Evolutionary conservation across 1,139 yeast genomes (phyloP), one percentile per base, ranked within the genome.

Genomic region (Lizanozyma gosingica): DNA sequence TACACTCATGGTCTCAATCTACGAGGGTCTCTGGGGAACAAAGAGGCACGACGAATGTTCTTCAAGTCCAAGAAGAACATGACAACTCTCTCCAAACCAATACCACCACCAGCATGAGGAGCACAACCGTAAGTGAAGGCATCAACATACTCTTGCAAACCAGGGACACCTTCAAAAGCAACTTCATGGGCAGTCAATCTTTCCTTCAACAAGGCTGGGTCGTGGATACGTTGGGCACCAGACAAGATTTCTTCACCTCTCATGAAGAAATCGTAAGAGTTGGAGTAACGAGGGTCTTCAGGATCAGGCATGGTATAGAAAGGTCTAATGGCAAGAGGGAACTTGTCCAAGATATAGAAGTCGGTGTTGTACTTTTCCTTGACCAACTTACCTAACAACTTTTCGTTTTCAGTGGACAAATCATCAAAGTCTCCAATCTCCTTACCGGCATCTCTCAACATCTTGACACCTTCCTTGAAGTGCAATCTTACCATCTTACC

Each of bases 51-150:
- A 67, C 99, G 86, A 54, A 92, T 92, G 68, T 92, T 94, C 72
- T 88, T 90, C 71, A 92, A 75, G 59, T 87, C 98, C 62, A 92
- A 76, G 80, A 77, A 92, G 78, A 92, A 92, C 97, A 92, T 92
- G 49, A 92, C 88, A 35, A 92, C 98, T 72, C 99, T 86, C 70
- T 92, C 99, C 51, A 92, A 72, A 55, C 99, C 99, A 61, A 92
- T 92, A 67, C 99, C 99, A 69, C 98, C 99, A 62, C 99, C 99
- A 18, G 96, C 99, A 56, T 92, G 99, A 39, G 99, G 98, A 49
- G 96, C 82, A 73, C 97, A 92, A 16, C 97, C 99, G 60, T 83
- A 90, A 38, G 77, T 70, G 71, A 94, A 92, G 16, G 96, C 94
- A 49, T 90, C 90, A 46, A 87, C 83, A 64, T 94, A 92, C 60